Conservation (phyloP, 2,329 filamentous ascomycete species). For the Ascochyta viciae-villosae region DNA sequence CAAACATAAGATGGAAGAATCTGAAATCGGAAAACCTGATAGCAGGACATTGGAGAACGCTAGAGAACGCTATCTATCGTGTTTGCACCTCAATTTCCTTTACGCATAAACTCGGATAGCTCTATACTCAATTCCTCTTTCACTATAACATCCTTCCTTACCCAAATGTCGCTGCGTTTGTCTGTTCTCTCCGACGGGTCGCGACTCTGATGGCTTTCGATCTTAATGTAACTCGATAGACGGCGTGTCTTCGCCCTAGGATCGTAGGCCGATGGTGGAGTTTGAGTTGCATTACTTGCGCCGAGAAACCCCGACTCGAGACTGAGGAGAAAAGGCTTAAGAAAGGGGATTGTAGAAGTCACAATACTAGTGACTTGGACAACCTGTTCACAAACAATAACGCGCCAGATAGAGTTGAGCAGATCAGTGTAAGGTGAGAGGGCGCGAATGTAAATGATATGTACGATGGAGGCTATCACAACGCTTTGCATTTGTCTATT, state of each 20-base stretch:
- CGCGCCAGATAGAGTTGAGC: not conserved
- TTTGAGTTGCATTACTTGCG: not conserved
- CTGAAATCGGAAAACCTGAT: too few relatives aligned
- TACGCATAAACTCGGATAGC: too few relatives aligned
- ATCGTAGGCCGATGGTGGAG: not conserved
- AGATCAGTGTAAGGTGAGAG: not conserved
- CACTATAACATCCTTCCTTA: not conserved
- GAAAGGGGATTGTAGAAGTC: not conserved
- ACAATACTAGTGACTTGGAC: not conserved
- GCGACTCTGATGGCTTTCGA: not conserved
- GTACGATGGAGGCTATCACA: not conserved
- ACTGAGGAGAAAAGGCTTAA: not conserved
- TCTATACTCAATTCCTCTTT: too few relatives aligned
- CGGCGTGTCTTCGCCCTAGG: not conserved
- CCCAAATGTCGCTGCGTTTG: not conserved
- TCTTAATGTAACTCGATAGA: not conserved
- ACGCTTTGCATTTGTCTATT: not conserved
- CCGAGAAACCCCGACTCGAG: not conserved
- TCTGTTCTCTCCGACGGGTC: not conserved
- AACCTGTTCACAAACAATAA: not conserved
- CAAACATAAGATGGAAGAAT: too few relatives aligned
- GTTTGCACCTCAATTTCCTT: too few relatives aligned
- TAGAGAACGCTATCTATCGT: too few relatives aligned
- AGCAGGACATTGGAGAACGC: too few relatives aligned
- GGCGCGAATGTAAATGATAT: not conserved